These are phyloP conservation scores for Setaria italica DNA, from an alignment of 202 grass and related monocot species.

Conservation along the genomic window DNA sequence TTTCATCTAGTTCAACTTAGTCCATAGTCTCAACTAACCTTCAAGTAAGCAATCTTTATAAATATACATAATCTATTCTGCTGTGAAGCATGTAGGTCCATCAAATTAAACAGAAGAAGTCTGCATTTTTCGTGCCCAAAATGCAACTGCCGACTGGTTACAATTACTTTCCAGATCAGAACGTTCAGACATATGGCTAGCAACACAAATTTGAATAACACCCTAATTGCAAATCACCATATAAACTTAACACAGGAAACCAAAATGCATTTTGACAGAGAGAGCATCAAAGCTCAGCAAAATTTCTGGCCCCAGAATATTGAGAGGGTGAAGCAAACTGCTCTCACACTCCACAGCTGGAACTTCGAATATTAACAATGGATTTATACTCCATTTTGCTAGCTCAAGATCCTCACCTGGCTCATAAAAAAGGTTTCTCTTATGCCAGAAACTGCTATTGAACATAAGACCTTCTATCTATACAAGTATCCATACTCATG, in stretches of 20 bases:
- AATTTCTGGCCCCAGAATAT: background rate
- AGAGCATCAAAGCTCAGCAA: background rate
- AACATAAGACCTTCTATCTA: slow-evolving; percentile 10
- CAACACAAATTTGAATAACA: slow-evolving; percentile 2
- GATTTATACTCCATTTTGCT: background rate
- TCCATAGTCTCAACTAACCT: background rate
- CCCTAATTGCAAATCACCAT: background rate
- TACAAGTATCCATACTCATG: background rate
- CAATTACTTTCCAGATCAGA: slow-evolving; percentile 7
- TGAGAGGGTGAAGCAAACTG: background rate
- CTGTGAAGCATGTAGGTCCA: background rate
- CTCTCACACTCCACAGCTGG: background rate
- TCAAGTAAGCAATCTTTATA: slow-evolving; percentile 7
- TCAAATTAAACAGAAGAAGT: slow-evolving; percentile 1
- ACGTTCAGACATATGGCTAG: slow-evolving; percentile 9
- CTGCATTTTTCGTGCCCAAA: background rate
- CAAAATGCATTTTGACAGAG: slow-evolving; percentile 29
- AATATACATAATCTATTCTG: background rate
- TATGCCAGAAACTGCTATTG: background rate
- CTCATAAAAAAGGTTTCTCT: background rate
- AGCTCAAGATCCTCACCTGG: background rate
- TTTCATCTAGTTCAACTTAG: slow-evolving; percentile 1
- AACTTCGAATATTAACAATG: background rate
- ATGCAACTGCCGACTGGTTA: background rate
- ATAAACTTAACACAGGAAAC: background rate